phyloP scores from a whole-genome alignment of 1,284 basidiomycete genomes.

The Lentinula novae-zelandiae region DNA sequence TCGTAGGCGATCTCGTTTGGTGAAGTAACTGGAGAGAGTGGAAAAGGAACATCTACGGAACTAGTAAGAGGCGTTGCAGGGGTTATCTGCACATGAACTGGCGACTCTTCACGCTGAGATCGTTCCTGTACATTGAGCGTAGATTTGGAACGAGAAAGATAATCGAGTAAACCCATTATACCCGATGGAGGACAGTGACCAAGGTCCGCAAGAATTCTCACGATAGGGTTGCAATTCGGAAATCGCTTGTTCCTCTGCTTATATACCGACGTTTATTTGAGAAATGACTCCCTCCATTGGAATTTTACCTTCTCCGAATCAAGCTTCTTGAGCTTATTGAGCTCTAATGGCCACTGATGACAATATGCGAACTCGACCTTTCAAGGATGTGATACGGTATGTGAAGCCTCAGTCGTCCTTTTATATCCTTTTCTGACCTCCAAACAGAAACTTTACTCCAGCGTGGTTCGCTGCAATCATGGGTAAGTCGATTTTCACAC shows the following conservation, averaged over 20 bases:
- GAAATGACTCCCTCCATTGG: neutral
- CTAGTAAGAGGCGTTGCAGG: neutral
- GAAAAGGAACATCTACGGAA: conserved; percentile 16
- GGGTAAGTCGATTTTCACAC: conserved; percentile 34
- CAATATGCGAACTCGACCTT: neutral
- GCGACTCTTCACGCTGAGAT: neutral
- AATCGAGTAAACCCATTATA: conserved; percentile 16
- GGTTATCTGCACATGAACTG: neutral
- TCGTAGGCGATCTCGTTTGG: neutral
- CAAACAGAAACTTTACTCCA: conserved; percentile 13
- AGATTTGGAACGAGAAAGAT: conserved; percentile 11
- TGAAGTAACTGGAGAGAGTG: conserved; percentile 6
- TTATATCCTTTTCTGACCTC: neutral
- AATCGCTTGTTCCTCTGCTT: neutral
- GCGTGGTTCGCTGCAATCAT: conserved; percentile 28
- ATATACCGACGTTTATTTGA: neutral
- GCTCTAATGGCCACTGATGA: conserved; percentile 11
- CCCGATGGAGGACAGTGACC: conserved; percentile 1
- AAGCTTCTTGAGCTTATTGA: neutral
- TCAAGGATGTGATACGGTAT: conserved; percentile 16
- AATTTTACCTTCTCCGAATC: neutral
- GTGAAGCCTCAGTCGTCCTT: conserved; percentile 1
- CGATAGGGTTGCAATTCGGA: neutral
- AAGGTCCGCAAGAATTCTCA: conserved; percentile 3
- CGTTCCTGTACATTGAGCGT: conserved; percentile 1